phyloP scores from a whole-genome alignment of 73 alveolate genomes.

The Paramecium biaurelia region DNA sequence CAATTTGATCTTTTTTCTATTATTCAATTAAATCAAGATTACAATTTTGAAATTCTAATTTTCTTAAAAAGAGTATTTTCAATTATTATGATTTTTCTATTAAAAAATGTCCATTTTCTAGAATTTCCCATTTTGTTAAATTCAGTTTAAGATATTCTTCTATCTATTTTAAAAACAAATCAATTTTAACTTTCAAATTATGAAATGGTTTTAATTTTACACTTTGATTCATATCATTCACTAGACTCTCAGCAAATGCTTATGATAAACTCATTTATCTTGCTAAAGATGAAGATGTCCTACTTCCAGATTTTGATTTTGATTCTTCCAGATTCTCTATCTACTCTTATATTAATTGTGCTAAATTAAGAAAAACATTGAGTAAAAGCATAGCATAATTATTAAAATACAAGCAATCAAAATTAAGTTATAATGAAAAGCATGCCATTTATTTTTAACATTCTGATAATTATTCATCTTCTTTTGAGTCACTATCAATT shows the following conservation, averaged over 20 bases:
- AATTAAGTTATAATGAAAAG: not conserved
- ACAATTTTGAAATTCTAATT: not conserved
- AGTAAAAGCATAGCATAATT: not conserved
- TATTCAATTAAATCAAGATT: not conserved
- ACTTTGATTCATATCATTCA: not conserved
- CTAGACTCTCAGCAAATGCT: not conserved
- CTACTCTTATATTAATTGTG: not conserved
- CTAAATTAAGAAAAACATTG: not conserved
- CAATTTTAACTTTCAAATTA: not conserved
- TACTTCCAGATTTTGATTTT: not conserved
- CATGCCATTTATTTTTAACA: not conserved
- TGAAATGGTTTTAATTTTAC: not conserved
- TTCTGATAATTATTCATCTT: not conserved
- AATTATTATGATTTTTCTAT: not conserved
- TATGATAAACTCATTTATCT: slow-evolving; percentile 22
- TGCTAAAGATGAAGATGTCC: not conserved
- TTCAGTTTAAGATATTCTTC: not conserved
- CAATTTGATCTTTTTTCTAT: not conserved
- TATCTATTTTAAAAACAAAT: not conserved
- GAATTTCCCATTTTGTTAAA: not conserved
- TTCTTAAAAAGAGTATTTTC: not conserved
- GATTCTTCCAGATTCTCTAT: not conserved
- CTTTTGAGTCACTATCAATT: not conserved
- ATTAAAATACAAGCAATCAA: not conserved
- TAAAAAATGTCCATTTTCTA: not conserved